A percentile compares a stretch with the other conserved stretches of the same genome.
Evolutionary conservation across 2,329 filamentous ascomycete species (phyloP).

Genomic region (Talaromyces rugulosus): DNA sequence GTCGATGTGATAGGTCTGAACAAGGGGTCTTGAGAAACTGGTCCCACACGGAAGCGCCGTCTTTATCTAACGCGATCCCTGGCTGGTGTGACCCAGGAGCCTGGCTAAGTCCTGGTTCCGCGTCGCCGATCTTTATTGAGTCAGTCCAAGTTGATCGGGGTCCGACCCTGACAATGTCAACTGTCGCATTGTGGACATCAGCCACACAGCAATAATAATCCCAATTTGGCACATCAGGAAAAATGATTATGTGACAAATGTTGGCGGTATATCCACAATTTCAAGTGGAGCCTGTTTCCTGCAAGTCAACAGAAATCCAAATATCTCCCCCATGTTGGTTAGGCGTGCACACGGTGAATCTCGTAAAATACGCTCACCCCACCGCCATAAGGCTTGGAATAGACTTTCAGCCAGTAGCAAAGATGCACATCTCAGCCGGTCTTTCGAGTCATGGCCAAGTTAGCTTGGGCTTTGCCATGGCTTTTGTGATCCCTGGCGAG

Average conservation of each 20-base stretch:
- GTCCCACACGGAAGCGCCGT: not conserved
- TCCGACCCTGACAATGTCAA: not conserved
- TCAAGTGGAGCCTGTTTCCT: not conserved
- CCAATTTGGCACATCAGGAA: not conserved
- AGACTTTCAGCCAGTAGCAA: not conserved
- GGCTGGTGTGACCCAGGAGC: not conserved
- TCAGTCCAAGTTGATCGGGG: not conserved
- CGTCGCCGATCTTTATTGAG: not conserved
- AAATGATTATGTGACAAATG: not conserved
- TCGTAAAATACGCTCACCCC: not conserved
- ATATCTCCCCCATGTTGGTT: not conserved
- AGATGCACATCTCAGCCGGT: too few species aligned
- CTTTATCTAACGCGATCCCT: not conserved
- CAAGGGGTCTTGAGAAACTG: not conserved
- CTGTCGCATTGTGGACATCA: not conserved
- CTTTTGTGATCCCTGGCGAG: not conserved
- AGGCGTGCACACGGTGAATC: not conserved
- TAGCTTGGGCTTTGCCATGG: not conserved
- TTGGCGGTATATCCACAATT: not conserved
- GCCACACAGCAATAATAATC: not conserved
- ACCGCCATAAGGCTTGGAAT: not conserved
- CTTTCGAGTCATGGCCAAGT: not conserved
- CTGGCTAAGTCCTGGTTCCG: not conserved
- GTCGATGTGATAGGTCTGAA: not conserved
- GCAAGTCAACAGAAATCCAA: not conserved